Base-by-base conservation (phyloP, 176 grass and related monocot genomes). In the Oropetium thomaeum region DNA sequence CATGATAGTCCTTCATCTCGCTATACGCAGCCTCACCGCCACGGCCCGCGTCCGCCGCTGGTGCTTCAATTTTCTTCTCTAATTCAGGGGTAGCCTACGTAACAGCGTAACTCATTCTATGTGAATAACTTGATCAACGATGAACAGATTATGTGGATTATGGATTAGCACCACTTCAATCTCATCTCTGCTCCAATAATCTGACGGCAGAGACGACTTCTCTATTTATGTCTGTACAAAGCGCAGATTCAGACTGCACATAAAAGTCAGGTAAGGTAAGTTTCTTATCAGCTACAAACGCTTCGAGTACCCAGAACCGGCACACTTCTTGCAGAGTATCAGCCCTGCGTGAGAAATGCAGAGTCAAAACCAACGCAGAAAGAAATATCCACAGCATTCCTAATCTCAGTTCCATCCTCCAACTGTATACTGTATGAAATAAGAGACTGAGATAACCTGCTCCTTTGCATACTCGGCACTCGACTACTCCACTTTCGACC, bases 321-420 rank as follows among this genome's bases (percentile, higher is more conserved):
- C 71, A 55, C 95, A 98, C 79, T 93, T 94, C 85, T 98, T 98
- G 67, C 93, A 93, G 8, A 97, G 75, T 90, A 97, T 90, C 35
- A 98, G 67, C 26, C 95, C 91, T 94, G 83, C 73, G 59, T 53
- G 59, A 79, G 39, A 85, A 51, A 20, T 22, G 22, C 19, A 25
- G 19, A 45, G 62, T 86, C 20, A 75, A 63, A 60, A 40, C 10
- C 37, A 39, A 51, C 8, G 1, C 27, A 13, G 5, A 52, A 58
- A 17, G 31, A 26, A 26, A 69, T 59, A 69, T 5, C 9, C 28
- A 32, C 5, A 45, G 30, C 8, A 61, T 19, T 26, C 40, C 54
- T 16, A 29, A 41, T 12, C 58, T 43, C 49, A 75, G n/a, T 33
- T 35, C 14, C 43, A 25, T 4, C 26, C 1, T 22, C 22, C 20